A percentile compares a stretch with the other conserved stretches of the same genome.
These are phyloP conservation scores for Adiantum capillusveneris DNA, from an alignment of 75 land plant species.

Conservation along the genomic window DNA sequence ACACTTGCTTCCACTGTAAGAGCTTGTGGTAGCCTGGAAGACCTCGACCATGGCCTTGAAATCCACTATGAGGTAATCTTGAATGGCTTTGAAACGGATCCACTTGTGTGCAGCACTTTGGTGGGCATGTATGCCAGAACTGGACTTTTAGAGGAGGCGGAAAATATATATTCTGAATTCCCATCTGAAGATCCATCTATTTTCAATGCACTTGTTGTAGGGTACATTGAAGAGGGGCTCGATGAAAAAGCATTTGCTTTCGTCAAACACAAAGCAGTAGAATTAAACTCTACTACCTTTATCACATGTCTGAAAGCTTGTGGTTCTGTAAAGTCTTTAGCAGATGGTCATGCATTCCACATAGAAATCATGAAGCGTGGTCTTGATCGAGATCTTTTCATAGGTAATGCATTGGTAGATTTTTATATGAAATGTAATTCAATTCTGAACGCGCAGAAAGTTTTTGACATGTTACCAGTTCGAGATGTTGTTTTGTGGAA, in stretches of 20 bases:
- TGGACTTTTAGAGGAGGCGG: conserved; percentile 14
- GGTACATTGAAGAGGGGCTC: conserved; percentile 20
- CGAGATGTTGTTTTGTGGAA: conserved; percentile 43
- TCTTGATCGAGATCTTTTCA: conserved; percentile 3
- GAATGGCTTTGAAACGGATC: conserved; percentile 14
- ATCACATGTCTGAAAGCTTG: conserved; percentile 24
- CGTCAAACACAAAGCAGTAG: conserved; percentile 16
- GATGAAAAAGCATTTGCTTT: conserved; percentile 33
- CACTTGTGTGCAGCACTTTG: conserved; percentile 15
- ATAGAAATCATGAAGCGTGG: conserved; percentile 9
- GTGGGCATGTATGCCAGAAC: conserved; percentile 21
- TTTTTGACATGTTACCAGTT: conserved; percentile 11
- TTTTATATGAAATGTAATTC: conserved; percentile 36
- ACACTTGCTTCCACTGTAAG: conserved; percentile 10
- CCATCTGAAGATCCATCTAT: conserved; percentile 8
- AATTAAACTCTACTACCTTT: conserved; percentile 9
- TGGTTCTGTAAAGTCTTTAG: conserved; percentile 12
- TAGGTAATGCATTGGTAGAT: conserved; percentile 15
- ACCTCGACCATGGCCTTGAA: conserved; percentile 15
- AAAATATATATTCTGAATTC: not conserved
- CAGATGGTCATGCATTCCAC: conserved; percentile 5
- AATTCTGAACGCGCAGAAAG: conserved; percentile 18
- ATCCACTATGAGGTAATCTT: conserved; percentile 14
- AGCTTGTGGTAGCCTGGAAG: conserved; percentile 3
- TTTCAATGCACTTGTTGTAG: conserved; percentile 42